phyloP scores from a whole-genome alignment of 306 rosid species.

The Macrotyloma uniflorum region DNA sequence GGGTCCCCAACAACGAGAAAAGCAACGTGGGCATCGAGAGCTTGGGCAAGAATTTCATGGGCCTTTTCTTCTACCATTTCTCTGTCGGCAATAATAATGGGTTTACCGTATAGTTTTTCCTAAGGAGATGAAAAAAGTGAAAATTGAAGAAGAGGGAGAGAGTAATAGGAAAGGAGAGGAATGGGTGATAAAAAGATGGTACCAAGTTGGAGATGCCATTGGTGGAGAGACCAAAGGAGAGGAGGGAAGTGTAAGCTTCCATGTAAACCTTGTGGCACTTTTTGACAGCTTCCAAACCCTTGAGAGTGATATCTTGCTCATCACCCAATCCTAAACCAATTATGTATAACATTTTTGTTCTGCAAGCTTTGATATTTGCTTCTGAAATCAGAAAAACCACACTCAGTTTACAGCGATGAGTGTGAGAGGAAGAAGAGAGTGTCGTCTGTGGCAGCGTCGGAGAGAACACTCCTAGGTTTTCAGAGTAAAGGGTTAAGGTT shows the following conservation, averaged over 20 bases:
- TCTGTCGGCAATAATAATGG: slow-evolving; percentile 79
- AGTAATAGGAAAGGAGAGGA: background rate
- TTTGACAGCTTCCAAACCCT: slow-evolving; percentile 84
- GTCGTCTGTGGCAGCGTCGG: background rate
- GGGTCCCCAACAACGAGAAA: slow-evolving; percentile 63
- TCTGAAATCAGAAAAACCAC: background rate
- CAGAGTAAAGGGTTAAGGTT: too few relatives aligned
- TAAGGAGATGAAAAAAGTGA: background rate
- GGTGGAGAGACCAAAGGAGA: slow-evolving; percentile 82
- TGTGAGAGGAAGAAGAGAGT: background rate
- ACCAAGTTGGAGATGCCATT: slow-evolving; percentile 74
- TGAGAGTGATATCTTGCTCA: slow-evolving; percentile 78
- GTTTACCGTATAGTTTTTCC: slow-evolving; percentile 76
- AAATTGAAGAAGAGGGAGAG: background rate
- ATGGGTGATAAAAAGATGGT: background rate
- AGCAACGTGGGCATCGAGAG: slow-evolving; percentile 46
- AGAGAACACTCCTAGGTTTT: too few relatives aligned
- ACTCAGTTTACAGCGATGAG: background rate
- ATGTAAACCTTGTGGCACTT: slow-evolving; percentile 67
- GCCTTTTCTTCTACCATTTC: slow-evolving; percentile 91
- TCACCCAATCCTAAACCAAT: slow-evolving; percentile 89
- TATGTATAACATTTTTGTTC: slow-evolving; percentile 63
- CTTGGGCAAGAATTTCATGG: slow-evolving; percentile 43
- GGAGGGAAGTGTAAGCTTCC: slow-evolving; percentile 93
- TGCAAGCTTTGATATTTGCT: background rate